phyloP scores from a whole-genome alignment of 2,329 filamentous ascomycete species.

The Biscogniauxia marginata region DNA sequence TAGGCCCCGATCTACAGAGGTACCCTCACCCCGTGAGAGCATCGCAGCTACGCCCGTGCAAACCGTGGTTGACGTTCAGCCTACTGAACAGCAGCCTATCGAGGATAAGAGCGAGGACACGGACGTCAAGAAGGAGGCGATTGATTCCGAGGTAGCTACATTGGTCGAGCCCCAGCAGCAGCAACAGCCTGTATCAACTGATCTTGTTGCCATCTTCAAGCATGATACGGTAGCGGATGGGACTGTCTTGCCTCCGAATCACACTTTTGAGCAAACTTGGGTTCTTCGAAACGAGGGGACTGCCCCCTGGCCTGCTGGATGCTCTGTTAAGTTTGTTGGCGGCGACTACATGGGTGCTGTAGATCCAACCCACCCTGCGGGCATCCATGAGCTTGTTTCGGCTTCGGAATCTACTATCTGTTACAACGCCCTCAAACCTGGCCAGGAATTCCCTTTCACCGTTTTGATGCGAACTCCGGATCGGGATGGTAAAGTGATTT shows the following conservation, averaged over 20 bases:
- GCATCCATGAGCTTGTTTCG: slow-evolving; percentile 70
- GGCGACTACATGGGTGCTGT: slow-evolving; percentile 96
- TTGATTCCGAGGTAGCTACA: slow-evolving; percentile 10
- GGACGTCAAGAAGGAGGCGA: slow-evolving; percentile 22
- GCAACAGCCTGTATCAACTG: slow-evolving; percentile 12
- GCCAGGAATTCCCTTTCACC: slow-evolving; percentile 76
- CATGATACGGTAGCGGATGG: slow-evolving; percentile 79
- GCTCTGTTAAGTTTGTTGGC: slow-evolving; percentile 85
- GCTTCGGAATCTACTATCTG: slow-evolving; percentile 83
- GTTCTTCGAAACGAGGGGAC: slow-evolving; percentile 82
- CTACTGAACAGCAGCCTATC: slow-evolving; percentile 44
- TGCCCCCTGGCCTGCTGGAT: slow-evolving; percentile 80
- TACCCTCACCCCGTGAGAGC: slow-evolving; percentile 48
- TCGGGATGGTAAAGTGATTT: slow-evolving; percentile 77
- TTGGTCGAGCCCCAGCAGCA: slow-evolving; percentile 25
- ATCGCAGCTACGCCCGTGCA: slow-evolving; percentile 56
- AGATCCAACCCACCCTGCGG: slow-evolving; percentile 76
- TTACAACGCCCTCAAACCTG: slow-evolving; percentile 65
- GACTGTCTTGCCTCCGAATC: slow-evolving; percentile 65
- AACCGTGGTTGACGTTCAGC: slow-evolving; percentile 72
- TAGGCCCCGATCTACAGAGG: slow-evolving; percentile 48
- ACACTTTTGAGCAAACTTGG: slow-evolving; percentile 88
- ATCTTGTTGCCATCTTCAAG: slow-evolving; percentile 63
- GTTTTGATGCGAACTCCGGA: slow-evolving; percentile 79
- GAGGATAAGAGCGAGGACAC: slow-evolving; percentile 32